A percentile compares a stretch with the other conserved stretches of the same genome.
phyloP scores from a whole-genome alignment of 495 filamentous ascomycete species.

The Massariosphaeria phaeospora region DNA sequence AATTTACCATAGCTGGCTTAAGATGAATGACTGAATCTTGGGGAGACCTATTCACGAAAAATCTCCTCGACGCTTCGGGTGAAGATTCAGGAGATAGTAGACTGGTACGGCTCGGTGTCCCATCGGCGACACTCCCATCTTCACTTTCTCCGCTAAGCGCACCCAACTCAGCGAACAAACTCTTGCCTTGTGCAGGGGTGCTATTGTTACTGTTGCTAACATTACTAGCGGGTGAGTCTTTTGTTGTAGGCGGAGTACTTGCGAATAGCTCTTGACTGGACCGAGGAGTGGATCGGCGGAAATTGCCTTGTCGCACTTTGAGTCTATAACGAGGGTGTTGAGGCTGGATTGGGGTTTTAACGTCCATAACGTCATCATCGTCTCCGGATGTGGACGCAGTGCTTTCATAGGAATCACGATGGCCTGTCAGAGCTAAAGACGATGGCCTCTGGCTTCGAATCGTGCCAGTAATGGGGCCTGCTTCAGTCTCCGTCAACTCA shows the following conservation, averaged over 20 bases:
- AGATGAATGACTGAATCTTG: constrained; percentile 26
- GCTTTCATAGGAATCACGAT: constrained; percentile 69
- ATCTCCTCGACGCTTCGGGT: constrained; percentile 21
- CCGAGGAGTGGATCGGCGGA: constrained; percentile 27
- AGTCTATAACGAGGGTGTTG: constrained; percentile 66
- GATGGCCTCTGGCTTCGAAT: constrained; percentile 39
- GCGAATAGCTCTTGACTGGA: constrained; percentile 50
- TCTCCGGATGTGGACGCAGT: constrained; percentile 86
- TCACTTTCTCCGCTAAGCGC: constrained; percentile 68
- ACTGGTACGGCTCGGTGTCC: constrained; percentile 42
- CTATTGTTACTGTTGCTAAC: constrained; percentile 46
- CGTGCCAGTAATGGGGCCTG: constrained; percentile 31
- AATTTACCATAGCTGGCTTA: constrained; percentile 50
- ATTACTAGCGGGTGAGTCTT: constrained; percentile 56
- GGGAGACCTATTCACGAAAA: constrained; percentile 8
- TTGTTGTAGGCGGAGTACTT: constrained; percentile 30
- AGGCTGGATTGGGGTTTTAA: constrained; percentile 58
- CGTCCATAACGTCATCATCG: constrained; percentile 59
- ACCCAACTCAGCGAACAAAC: constrained; percentile 83
- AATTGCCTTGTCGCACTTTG: constrained; percentile 56
- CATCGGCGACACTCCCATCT: constrained; percentile 42
- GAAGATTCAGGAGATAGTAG: constrained; percentile 29
- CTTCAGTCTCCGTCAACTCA: constrained; percentile 85
- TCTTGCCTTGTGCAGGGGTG: constrained; percentile 62
- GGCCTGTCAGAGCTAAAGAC: constrained; percentile 46